Conservation (phyloP, 2,329 filamentous ascomycete species). For the Drechslera avenae region DNA sequence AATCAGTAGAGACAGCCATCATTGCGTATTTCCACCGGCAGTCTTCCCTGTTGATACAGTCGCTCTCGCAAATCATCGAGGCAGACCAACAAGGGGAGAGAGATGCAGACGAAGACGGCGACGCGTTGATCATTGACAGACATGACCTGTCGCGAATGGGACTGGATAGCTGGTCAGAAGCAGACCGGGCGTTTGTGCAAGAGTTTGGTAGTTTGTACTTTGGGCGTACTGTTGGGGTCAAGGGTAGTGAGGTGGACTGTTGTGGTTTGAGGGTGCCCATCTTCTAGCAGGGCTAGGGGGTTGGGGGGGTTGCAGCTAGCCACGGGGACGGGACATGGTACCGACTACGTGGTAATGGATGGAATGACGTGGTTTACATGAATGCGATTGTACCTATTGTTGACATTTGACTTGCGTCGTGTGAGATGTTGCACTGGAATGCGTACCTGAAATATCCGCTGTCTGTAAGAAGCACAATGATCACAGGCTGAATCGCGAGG, state of each 20-base stretch:
- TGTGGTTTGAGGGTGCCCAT: constrained; percentile 68
- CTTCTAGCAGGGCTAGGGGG: constrained; percentile 22
- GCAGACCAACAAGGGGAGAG: constrained; percentile 51
- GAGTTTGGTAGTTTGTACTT: constrained; percentile 70
- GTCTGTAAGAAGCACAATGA: not conserved
- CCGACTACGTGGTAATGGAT: constrained; percentile 2
- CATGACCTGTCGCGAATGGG: constrained; percentile 74
- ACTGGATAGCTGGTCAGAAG: constrained; percentile 75
- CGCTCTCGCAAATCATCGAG: constrained; percentile 66
- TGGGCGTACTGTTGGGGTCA: constrained; percentile 64
- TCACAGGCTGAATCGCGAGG: not conserved
- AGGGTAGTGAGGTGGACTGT: constrained; percentile 73
- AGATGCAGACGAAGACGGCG: constrained; percentile 32
- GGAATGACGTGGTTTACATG: constrained; percentile 2
- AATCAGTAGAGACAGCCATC: constrained; percentile 67
- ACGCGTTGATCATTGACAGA: constrained; percentile 61
- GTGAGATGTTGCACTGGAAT: constrained; percentile 4
- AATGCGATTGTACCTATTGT: constrained; percentile 1
- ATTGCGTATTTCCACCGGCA: constrained; percentile 83
- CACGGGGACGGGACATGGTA: constrained; percentile 11
- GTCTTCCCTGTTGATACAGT: constrained; percentile 68
- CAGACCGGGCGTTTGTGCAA: constrained; percentile 70
- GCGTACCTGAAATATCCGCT: constrained; percentile 17
- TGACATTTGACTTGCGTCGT: constrained; percentile 1
- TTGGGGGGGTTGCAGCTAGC: constrained; percentile 1